Evolutionary conservation across 495 filamentous ascomycete genomes (phyloP), one percentile per base, ranked within the genome.

Genomic region (Oidiodendron maius): DNA sequence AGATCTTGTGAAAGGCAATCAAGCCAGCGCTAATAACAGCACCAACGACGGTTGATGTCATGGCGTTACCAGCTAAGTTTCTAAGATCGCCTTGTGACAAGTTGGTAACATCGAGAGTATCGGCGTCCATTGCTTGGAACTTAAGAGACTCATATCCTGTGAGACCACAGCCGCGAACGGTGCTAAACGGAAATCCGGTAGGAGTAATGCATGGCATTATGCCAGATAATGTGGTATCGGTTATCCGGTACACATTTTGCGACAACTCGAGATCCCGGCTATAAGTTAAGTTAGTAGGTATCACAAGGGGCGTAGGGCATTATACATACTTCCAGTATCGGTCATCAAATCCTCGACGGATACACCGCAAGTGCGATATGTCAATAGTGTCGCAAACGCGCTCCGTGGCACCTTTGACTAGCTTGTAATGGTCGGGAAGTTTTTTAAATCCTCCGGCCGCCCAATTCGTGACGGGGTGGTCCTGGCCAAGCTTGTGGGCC

Each of bases 41-140:
- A 1, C 84, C 83, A 4, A 91, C 79, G 6, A 88, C 83, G 0
- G 88, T 84, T 3, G 82, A 77, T 2, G 76, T 77, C 89, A 95
- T 95, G 1, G 89, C 89, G 59, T 95, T 95, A 0, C 89, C 89
- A 2, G 84, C 86, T 4, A 95, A 69, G 49, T 90, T 78, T 43
- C 81, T 78, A 6, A 89, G 67, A 22, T 93, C 71, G 9, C 67
- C 65, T 32, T 86, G 73, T 0, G 70, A 77, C 55, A 93, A 83
- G 26, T 70, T 70, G 1, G 78, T 81, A 4, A 91, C 64, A 1
- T 82, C 62, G 12, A 93, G 61, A 13, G 74, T 70, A 30, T 81
- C 61, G 3, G 84, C 55, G 0, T 86, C 83, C 30, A 95, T 60
- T 0, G 87, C 89, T 64, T 94, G 89, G 18, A 94, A 66, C 6